A percentile compares a stretch with the other conserved stretches of the same genome.
phyloP scores from a whole-genome alignment of 2,329 filamentous ascomycete genomes.

The Xylaria sp. region DNA sequence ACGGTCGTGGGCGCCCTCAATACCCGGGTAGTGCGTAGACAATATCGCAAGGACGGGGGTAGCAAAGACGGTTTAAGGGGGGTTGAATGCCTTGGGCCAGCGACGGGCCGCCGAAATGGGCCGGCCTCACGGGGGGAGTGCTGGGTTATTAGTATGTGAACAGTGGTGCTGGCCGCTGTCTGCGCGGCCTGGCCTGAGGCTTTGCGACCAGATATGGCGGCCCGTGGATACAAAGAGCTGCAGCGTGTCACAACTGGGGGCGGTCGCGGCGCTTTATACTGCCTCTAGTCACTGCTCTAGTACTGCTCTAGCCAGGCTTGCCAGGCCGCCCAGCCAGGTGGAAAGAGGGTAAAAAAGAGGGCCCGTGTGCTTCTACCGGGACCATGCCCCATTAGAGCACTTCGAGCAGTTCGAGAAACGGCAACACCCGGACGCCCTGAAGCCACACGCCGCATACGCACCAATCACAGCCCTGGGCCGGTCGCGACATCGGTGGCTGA shows the following conservation, averaged over 20 bases:
- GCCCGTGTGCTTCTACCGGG: conserved; percentile 34
- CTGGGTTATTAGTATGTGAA: conserved; percentile 6
- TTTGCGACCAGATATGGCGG: conserved; percentile 46
- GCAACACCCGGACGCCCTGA: conserved; percentile 14
- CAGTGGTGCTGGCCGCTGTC: conserved; percentile 42
- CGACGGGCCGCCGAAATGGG: conserved; percentile 45
- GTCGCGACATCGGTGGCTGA: conserved; percentile 22
- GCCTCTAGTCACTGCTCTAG: conserved; percentile 31
- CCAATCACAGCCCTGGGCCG: conserved; percentile 45
- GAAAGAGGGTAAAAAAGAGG: conserved; percentile 21
- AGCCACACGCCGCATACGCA: conserved; percentile 37
- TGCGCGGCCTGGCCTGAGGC: conserved; percentile 43
- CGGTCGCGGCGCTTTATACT: conserved; percentile 45
- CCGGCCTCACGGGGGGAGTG: conserved; percentile 29
- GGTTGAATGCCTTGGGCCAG: conserved; percentile 39
- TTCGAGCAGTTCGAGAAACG: conserved; percentile 29
- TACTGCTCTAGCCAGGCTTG: conserved; percentile 19
- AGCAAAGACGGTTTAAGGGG: not conserved
- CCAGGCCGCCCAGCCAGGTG: conserved; percentile 24
- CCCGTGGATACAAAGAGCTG: conserved; percentile 40
- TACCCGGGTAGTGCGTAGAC: conserved; percentile 38
- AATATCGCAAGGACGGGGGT: conserved; percentile 17
- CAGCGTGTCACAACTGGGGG: conserved; percentile 42
- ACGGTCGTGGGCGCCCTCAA: conserved; percentile 43
- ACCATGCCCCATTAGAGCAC: conserved; percentile 21